A percentile compares a stretch with the other conserved stretches of the same genome.
phyloP scores from a whole-genome alignment of 768 basidiomycete genomes.

The Collybia mongolica region DNA sequence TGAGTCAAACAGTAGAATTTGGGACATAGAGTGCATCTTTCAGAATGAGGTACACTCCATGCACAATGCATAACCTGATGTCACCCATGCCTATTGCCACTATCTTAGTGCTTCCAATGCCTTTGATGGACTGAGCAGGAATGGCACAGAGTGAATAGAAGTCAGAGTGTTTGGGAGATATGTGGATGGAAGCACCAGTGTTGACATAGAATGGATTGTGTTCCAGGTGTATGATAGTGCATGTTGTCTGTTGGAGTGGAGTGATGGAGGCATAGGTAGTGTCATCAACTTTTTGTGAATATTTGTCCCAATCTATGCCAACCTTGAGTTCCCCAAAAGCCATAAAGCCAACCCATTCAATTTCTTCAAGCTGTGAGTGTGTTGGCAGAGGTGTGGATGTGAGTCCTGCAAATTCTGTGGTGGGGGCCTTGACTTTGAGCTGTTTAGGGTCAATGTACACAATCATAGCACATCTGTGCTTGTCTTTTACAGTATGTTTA shows the following conservation, averaged over 20 bases:
- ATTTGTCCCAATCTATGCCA: constrained; percentile 7
- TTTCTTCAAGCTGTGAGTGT: background rate
- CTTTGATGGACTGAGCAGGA: no score
- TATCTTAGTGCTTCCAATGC: no score
- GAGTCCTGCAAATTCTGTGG: constrained; percentile 6
- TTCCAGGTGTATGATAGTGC: no score
- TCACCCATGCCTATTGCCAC: no score
- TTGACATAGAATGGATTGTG: no score
- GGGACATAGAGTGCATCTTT: no score
- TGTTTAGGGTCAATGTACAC: background rate
- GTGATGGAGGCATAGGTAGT: background rate
- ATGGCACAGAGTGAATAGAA: no score
- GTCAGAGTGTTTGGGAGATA: no score
- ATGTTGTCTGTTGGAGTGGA: constrained; percentile 1
- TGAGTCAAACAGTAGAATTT: no score
- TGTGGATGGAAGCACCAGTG: no score
- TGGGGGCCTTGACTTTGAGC: background rate
- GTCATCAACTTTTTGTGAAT: background rate
- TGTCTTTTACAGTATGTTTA: constrained; percentile 4
- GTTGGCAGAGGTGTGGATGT: background rate
- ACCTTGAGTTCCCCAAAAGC: constrained; percentile 5
- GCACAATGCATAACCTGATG: no score
- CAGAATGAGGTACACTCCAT: no score
- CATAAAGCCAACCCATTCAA: constrained; percentile 7
- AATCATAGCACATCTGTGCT: constrained; percentile 1